These are phyloP conservation scores for Rhynchospora breviuscula DNA, from an alignment of 176 grass and related monocot genomes.

Conservation along the genomic window DNA sequence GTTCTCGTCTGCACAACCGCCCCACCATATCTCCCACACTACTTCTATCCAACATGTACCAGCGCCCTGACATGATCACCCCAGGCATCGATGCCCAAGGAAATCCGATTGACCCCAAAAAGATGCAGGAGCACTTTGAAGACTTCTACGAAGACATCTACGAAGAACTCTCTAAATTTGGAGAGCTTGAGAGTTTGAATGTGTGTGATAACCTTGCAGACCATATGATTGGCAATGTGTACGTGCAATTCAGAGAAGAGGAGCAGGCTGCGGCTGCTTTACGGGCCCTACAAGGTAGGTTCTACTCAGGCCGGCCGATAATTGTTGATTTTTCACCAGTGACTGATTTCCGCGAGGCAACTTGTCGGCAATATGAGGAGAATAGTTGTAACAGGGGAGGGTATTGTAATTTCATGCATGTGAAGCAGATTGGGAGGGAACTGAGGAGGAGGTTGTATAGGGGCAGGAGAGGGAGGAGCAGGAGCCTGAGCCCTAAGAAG, in stretches of 20 bases:
- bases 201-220: conserved; percentile 94
- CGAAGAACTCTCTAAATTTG: neutral
- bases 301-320: conserved; percentile 84
- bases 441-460: conserved; percentile 66
- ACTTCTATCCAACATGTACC: conserved; percentile 28
- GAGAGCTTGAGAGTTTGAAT: too few relatives aligned
- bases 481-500: conserved; percentile 43
- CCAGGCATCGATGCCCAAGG: conserved; percentile 26
- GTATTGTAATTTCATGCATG: conserved; percentile 98
- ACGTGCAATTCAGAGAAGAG: conserved; percentile 85
- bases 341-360: conserved; percentile 93
- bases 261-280: conserved; percentile 64
- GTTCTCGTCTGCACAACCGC: conserved; percentile 23
- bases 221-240: conserved; percentile 96
- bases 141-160: conserved; percentile 97
- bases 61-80: conserved; percentile 25
- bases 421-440: conserved; percentile 63
- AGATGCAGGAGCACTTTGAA: conserved; percentile 91
- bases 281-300: conserved; percentile 42
- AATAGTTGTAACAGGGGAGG: conserved; percentile 86
- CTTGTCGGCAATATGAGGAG: conserved; percentile 85
- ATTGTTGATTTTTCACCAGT: conserved; percentile 93
- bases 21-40: conserved; percentile 32
- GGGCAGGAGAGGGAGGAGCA: conserved; percentile 42
- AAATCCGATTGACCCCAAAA: conserved; percentile 36